A percentile compares a stretch with the other conserved stretches of the same genome.
Evolutionary conservation across 2,329 filamentous ascomycete species (phyloP).

Genomic region (Hypoxylon sp.): DNA sequence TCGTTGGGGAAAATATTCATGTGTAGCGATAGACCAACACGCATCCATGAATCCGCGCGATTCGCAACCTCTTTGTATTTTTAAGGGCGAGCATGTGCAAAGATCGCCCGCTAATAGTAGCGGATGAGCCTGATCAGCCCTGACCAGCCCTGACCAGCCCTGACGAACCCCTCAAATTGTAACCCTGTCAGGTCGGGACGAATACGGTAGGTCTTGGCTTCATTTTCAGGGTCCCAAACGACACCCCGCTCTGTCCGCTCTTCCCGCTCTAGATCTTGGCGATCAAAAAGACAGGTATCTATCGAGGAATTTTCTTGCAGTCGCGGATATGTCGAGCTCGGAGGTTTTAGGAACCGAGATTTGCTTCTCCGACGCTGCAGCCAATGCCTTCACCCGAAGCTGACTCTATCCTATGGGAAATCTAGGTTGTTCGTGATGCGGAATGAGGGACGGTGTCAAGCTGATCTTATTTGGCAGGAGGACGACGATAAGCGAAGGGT

Average conservation of each 20-base stretch:
- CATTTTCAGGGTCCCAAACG: slow-evolving; percentile 24
- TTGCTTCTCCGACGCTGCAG: not conserved
- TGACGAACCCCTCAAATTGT: slow-evolving; percentile 41
- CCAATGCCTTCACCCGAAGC: slow-evolving; percentile 1
- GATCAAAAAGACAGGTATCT: slow-evolving; percentile 10
- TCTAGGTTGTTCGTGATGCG: slow-evolving; percentile 16
- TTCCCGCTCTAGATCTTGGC: slow-evolving; percentile 16
- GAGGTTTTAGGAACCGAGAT: slow-evolving; percentile 22
- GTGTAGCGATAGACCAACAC: not conserved
- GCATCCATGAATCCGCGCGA: not conserved
- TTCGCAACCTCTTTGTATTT: slow-evolving; percentile 5
- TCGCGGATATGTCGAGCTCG: slow-evolving; percentile 5
- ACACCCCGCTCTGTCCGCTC: slow-evolving; percentile 31
- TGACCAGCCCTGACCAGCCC: slow-evolving; percentile 38
- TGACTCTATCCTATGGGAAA: slow-evolving; percentile 3
- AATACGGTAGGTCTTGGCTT: slow-evolving; percentile 19
- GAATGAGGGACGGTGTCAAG: slow-evolving; percentile 19
- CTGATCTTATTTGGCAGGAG: slow-evolving; percentile 36
- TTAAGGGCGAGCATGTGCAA: slow-evolving; percentile 41
- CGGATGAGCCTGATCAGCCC: slow-evolving; percentile 30
- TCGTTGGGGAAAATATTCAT: not conserved
- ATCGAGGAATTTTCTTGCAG: not conserved
- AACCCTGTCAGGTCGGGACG: slow-evolving; percentile 29
- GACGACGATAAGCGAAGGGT: slow-evolving; percentile 36
- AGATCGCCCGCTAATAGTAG: slow-evolving; percentile 43